Conservation (phyloP, 805 yeast genomes). For the Metschnikowia lachancei region DNA sequence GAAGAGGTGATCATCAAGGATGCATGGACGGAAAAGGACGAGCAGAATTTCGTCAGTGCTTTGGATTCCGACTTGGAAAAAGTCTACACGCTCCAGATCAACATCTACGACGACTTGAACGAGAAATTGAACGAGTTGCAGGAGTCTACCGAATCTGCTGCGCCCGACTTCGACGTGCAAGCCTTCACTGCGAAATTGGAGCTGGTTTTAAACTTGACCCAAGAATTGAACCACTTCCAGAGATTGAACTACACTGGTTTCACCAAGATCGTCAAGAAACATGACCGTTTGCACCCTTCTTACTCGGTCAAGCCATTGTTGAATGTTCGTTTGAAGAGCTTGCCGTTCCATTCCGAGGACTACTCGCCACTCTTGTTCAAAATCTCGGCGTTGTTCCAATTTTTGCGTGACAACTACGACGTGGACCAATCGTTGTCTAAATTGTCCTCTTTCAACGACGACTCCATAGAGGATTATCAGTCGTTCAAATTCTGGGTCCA, state of each 20-base stretch:
- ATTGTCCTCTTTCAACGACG: slow-evolving; percentile 45
- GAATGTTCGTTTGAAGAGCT: slow-evolving; percentile 78
- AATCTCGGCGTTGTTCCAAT: slow-evolving; percentile 75
- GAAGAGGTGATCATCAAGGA: slow-evolving; percentile 54
- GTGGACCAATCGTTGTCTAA: slow-evolving; percentile 48
- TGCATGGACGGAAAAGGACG: slow-evolving; percentile 70
- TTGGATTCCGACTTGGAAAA: slow-evolving; percentile 72
- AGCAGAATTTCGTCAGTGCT: slow-evolving; percentile 61
- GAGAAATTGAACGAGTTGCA: slow-evolving; percentile 65
- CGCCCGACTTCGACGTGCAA: slow-evolving; percentile 50
- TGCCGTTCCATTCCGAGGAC: slow-evolving; percentile 94
- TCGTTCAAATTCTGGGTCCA: slow-evolving; percentile 94
- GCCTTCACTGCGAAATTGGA: slow-evolving; percentile 70
- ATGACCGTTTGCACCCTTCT: slow-evolving; percentile 82
- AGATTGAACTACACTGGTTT: slow-evolving; percentile 94
- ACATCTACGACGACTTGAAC: slow-evolving; percentile 67
- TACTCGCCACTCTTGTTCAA: slow-evolving; percentile 87
- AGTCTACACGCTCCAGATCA: slow-evolving; percentile 68
- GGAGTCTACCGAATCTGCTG: slow-evolving; percentile 42
- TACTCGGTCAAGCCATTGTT: slow-evolving; percentile 89
- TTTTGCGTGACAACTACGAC: slow-evolving; percentile 70
- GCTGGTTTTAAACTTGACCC: slow-evolving; percentile 67
- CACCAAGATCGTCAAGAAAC: slow-evolving; percentile 91
- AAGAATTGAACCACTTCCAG: slow-evolving; percentile 85
- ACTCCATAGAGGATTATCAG: slow-evolving; percentile 43